Base-by-base conservation (phyloP, 1,139 yeast genomes). In the Pichia sp. region DNA sequence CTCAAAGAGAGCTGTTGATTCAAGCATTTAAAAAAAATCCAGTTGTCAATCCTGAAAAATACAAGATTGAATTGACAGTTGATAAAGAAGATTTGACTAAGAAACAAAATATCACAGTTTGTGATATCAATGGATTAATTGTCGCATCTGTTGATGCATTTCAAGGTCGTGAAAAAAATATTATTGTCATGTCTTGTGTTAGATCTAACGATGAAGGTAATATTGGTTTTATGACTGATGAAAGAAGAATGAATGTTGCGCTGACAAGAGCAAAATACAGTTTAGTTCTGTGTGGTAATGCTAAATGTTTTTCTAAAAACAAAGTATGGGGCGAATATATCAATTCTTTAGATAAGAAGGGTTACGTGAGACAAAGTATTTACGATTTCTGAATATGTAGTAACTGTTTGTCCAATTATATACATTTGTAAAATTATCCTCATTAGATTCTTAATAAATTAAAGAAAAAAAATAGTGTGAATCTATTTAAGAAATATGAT, bases 111-210 rank as follows among this genome's bases (percentile, higher is more conserved):
- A 45, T 52, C 9, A 57, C 62, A 6, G 78, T 82, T 50, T 82
- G 80, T 58, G 73, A 76, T 34, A 79, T 83, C 44, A 76, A 81
- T 37, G 83, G 76, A 27, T 74, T 83, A n/a, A 78, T 80, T 74
- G 75, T 83, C 47, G 85, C 88, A 1, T 83, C 94, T 40, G 95
- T 89, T 33, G 97, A 89, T 69, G 96, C 96, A 0, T 89, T 89
- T 74, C 97, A 89, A 68, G 97, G 97, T 40, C 78, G 96, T 56
- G 97, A 89, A 65, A 89, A 88, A 66, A 96, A 89, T 63, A 86
- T 81, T 60, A 86, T 89, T 53, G 83, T 89, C 45, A 69, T 89
- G 58, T 83, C 95, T 32, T 88, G 96, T 73, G 97, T 88, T 42
- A 78, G 97, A 62, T 90, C 96, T 34, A 89, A 88, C 62, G 87